Base-by-base conservation (phyloP, 441 rosid genomes). In the Euphorbia celastroides region DNA sequence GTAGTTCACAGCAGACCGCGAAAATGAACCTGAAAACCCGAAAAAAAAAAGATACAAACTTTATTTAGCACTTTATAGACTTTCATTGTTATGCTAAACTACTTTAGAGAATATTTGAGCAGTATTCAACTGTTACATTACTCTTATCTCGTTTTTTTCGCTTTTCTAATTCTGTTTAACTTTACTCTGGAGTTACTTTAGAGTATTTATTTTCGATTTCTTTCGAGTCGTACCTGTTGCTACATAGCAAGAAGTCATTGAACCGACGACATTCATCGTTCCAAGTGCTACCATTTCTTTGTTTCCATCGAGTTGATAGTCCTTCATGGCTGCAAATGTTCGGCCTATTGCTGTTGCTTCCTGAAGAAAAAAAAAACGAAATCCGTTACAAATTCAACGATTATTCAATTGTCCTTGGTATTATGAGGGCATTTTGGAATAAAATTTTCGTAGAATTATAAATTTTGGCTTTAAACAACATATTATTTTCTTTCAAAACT, bases 271-370 rank as follows among this genome's bases (percentile, higher is more conserved):
- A 54, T 83, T 93, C 98, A 89, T 93, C 22, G 92, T 62, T 77
- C 98, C 98, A 58, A 93, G 73, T 44, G 98, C 97, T 13, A 93
- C 83, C 98, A 93, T 93, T 78, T 91, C 97, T 71, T 89, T 93
- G 83, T 91, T 93, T 70, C 98, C 96, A 51, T 93, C 98, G 5
- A 89, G 72, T 65, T 87, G 93, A 77, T 91, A 93, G 73, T 87
- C 95, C 71, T 93, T 93, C 97, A 85, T 87, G 70, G 85, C 63
- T 57, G 97, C 97, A 73, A 93, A 93, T 41, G 97, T 89, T 82
- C 98, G 85, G 74, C 97, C 98, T 22, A 93, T 93, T 7, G 97
- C 97, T 58, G 79, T 75, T 34, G 98, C 98, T 84, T 93, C 98
- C 98, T 93, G 82, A 4, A 34, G n/a, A n/a, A 3, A 9, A 34